Evolutionary conservation across 768 basidiomycete genomes (phyloP), one percentile per base, ranked within the genome.

Genomic region (Coprinellus aureogranulatus): DNA sequence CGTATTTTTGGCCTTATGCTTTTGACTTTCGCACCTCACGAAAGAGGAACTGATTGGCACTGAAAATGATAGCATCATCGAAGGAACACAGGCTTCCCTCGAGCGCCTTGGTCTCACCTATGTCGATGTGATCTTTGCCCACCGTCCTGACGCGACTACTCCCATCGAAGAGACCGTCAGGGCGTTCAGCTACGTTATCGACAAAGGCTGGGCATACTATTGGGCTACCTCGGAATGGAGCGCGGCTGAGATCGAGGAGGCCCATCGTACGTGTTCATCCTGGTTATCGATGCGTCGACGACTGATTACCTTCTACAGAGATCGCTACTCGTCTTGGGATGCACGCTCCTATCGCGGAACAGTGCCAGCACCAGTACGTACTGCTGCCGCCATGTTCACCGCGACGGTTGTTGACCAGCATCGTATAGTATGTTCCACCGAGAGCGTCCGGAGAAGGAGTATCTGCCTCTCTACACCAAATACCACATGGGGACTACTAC

Each of bases 141-240:
- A 93, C 68, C 81, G 88, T 28, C 76, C 78, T 23, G 88, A 89
- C 68, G 62, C 64, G 30, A 82, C 77, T 41, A 81, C 84, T 11
- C 81, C 84, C 0, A 86, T 85, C 81, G 89, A 91, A 68, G 91
- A 93, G 68, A 75, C 85, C 51, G 90, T 93, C 45, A 81, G 90
- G 44, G 89, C 88, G 0, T 92, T 93, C 77, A 90, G 89, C 75
- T 85, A 76, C 62, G 78, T 90, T 25, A 89, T 92, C 62, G 82
- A 88, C 49, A 74, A 83, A 62, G 88, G 88, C 65, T 86, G 86
- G 85, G 81, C 85, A 2, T 83, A 80, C 68, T 87, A 87, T 67
- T 88, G 88, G 87, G 89, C 76, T 25, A 90, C 88, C 1, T 88
- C 85, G 8, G 90, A 92, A 68, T 93, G 91, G 90, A 81, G 77